Base-by-base conservation (phyloP, 2,329 filamentous ascomycete genomes). In the Phialophora verrucosa region DNA sequence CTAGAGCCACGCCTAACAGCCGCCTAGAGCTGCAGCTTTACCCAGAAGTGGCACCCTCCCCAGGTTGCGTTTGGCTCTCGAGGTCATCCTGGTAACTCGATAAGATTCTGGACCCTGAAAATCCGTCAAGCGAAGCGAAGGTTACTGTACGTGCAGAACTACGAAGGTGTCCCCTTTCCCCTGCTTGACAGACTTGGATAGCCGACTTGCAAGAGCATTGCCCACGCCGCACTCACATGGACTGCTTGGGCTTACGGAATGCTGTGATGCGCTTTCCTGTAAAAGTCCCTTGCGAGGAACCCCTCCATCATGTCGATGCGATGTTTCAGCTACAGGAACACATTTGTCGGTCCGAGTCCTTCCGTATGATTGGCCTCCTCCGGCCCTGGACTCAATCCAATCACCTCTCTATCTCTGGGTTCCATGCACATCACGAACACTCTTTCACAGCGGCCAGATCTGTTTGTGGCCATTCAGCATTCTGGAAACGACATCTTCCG, bases 251-350 rank as follows among this genome's bases (percentile, higher is more conserved):
- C 38, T 20, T 44, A 44, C 38, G 0, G 10, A 2, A 10, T 12
- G 1, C 49, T 11, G 12, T 51, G 20, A 51, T 53, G 49, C 23
- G 20, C 23, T 27, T 53, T 17, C 14, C 10, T 14, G 49, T 14
- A 11, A 10, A 53, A 53, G 1, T 29, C 20, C 25, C 4, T 5
- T 8, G 17, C 1, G 53, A 55, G 27, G 14, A 29, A 55, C 53
- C 25, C 53, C 53, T 55, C 29, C 29, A 47, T 42, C 55, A 17
- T 27, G 38, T 27, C 54, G 53, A 55, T 27, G 58, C 42, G 63
- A 42, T 27, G 64, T 66, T 66, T 65, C 67, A 67, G 61, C 67
- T 69, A 64, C 64, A 69, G 62, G 63, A 66, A 65, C 62, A 62
- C 67, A 62, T 7, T 2, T 2, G 56, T 17, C 20, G 31, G n/a